A percentile compares a stretch with the other conserved stretches of the same genome.
phyloP scores from a whole-genome alignment of 257 asterid species.

The Orobanche coerulescens region DNA sequence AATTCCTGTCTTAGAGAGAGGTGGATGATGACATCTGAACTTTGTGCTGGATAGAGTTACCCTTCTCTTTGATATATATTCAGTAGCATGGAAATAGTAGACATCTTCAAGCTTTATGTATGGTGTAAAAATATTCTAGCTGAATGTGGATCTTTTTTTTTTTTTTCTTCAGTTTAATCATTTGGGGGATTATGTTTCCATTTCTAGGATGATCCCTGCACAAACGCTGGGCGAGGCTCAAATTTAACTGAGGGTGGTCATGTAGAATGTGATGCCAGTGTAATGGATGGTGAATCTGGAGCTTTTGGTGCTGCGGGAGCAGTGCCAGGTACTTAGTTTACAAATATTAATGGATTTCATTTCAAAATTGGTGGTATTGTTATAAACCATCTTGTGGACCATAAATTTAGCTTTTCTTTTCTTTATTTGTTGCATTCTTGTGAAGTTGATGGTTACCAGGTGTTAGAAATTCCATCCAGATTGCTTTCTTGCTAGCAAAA shows the following conservation, averaged over 20 bases:
- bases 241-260: conserved; percentile 86
- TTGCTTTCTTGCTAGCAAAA: conserved; percentile 78
- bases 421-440: conserved; percentile 37
- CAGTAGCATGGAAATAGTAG: conserved; percentile 6
- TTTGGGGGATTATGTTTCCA: conserved; percentile 4
- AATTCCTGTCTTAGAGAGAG: background rate
- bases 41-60: background rate
- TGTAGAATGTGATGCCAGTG: conserved; percentile 94
- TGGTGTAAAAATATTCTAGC: background rate
- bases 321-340: conserved; percentile 56
- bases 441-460: conserved; percentile 79
- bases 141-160: background rate
- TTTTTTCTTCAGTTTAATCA: background rate
- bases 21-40: background rate
- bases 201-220: conserved; percentile 81
- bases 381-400: background rate
- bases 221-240: conserved; percentile 95
- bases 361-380: background rate
- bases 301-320: conserved; percentile 97
- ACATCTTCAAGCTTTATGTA: conserved; percentile 9
- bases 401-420: conserved; percentile 26
- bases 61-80: background rate
- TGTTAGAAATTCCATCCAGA: conserved; percentile 80
- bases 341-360: background rate
- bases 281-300: conserved; percentile 90